Conservation (phyloP, 129 eudicot genomes). For the Flaveria ramosissima region DNA sequence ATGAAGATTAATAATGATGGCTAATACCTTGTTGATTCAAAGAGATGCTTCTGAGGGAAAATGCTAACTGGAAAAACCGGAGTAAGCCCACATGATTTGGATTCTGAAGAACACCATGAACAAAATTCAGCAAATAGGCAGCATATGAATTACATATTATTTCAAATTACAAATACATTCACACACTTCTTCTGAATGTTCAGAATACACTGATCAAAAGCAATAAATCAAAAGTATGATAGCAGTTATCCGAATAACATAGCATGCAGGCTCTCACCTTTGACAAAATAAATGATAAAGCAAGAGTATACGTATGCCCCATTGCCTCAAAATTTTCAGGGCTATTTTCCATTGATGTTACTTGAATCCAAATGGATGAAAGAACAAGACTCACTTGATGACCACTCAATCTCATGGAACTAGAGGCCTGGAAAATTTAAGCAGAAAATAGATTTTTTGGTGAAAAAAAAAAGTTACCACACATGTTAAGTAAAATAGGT, state of each 20-base stretch:
- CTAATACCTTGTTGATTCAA: constrained; percentile 62
- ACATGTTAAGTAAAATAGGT: constrained; percentile 8
- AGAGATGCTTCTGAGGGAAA: constrained; percentile 62
- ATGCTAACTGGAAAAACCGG: constrained; percentile 77
- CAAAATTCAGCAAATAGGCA: constrained; percentile 13
- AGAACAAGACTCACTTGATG: constrained; percentile 85
- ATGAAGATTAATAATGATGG: not conserved
- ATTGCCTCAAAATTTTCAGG: constrained; percentile 72
- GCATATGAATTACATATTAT: not conserved
- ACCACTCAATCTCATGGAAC: constrained; percentile 69
- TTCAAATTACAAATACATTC: not conserved
- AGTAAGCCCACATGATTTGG: constrained; percentile 59
- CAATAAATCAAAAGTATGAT: not conserved
- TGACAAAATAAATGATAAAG: constrained; percentile 57
- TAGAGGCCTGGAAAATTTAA: constrained; percentile 37
- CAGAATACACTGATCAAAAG: not conserved
- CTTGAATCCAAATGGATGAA: constrained; percentile 87
- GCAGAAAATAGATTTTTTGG: not conserved
- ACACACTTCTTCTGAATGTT: not conserved
- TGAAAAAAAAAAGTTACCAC: not conserved
- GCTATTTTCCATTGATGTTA: constrained; percentile 49
- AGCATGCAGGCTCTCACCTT: constrained; percentile 49
- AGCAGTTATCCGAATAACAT: not conserved
- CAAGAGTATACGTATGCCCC: constrained; percentile 72
- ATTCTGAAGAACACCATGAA: constrained; percentile 44